Base-by-base conservation (phyloP, 257 asterid genomes). In the Solanum chilense region DNA sequence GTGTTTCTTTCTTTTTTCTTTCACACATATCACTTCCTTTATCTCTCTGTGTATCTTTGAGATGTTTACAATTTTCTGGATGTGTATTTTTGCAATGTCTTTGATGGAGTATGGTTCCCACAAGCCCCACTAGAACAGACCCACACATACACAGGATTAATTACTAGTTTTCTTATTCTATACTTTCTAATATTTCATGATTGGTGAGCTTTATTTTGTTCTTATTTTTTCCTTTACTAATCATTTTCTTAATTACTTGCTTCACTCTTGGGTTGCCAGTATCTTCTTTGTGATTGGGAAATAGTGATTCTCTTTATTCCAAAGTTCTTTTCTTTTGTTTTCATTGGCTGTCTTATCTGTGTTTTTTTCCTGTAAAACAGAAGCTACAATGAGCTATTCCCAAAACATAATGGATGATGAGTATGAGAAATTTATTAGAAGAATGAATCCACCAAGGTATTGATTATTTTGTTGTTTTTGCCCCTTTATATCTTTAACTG, bases 391-490 rank as follows among this genome's bases (percentile, higher is more conserved):
- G 91, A 89, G 95, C 90, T 94, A 74, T 89, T 93, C 96, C 18
- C 90, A 87, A 86, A 91, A 89, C 85, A 95, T 80, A 29, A 80
- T 96, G 99, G 98, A 94, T 89, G 99, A 95, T 89, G 99, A 95
- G 83, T 96, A 96, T 83, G 97, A 92, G 92, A 96, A 96, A 88
- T 92, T 96, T 71, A 91, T 96, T 86, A 91, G 98, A 90, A 93
- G 99, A 90, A 94, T 96, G 98, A 95, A 96, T 86, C 99, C 99
- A 86, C 98, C 98, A 15, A 93, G 98, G 98, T 92, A 92, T n/a
- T 86, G 3, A 9, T 44, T 9, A 45, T 18, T 37, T 33, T 16
- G 6, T 12, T 14, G 74, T 80, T 1, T 83, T 83, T 12, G 0
- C 25, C 78, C 70, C 29, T 62, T 62, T 11, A 58, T 74, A 64